Conservation (phyloP, 108 stramenopile genomes). For the Cylindrotheca closterium region DNA sequence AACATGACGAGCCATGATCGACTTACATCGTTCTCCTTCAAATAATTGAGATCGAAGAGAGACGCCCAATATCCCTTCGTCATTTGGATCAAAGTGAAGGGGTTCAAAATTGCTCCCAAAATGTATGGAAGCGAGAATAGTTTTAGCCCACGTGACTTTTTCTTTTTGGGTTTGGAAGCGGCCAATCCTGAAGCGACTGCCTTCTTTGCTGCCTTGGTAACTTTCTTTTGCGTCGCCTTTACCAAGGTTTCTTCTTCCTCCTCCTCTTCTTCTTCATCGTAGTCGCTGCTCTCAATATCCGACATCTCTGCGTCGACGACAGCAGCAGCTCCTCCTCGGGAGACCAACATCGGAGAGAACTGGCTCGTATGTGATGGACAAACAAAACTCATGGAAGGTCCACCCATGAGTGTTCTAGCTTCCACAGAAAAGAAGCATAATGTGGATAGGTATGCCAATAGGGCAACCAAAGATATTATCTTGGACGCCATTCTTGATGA, state of each 20-base stretch:
- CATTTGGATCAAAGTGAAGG: slow-evolving; percentile 70
- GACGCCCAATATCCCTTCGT: slow-evolving; percentile 69
- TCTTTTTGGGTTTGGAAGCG: slow-evolving; percentile 19
- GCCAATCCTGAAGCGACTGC: slow-evolving; percentile 22
- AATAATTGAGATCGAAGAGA: slow-evolving; percentile 67
- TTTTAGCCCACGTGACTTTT: slow-evolving; percentile 25
- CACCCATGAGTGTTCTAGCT: slow-evolving; percentile 3
- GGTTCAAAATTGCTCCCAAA: slow-evolving; percentile 76
- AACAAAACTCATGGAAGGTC: slow-evolving; percentile 4
- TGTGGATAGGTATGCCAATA: too few species aligned
- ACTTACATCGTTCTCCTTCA: slow-evolving; percentile 57
- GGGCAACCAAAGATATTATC: too few species aligned
- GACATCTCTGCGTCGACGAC: slow-evolving; percentile 34
- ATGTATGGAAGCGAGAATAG: slow-evolving; percentile 72
- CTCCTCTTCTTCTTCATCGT: slow-evolving; percentile 45
- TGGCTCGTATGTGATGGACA: not conserved
- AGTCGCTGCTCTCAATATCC: slow-evolving; percentile 39
- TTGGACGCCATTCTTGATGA: too few species aligned
- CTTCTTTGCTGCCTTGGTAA: slow-evolving; percentile 30
- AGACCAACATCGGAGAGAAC: not conserved
- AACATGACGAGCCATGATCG: too few species aligned
- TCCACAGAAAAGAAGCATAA: too few species aligned
- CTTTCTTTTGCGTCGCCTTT: slow-evolving; percentile 5
- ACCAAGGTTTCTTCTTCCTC: slow-evolving; percentile 61
- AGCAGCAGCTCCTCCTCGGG: slow-evolving; percentile 1